Base-by-base conservation (phyloP, 1,139 yeast species). In the Nakaseomyces glabratus region DNA sequence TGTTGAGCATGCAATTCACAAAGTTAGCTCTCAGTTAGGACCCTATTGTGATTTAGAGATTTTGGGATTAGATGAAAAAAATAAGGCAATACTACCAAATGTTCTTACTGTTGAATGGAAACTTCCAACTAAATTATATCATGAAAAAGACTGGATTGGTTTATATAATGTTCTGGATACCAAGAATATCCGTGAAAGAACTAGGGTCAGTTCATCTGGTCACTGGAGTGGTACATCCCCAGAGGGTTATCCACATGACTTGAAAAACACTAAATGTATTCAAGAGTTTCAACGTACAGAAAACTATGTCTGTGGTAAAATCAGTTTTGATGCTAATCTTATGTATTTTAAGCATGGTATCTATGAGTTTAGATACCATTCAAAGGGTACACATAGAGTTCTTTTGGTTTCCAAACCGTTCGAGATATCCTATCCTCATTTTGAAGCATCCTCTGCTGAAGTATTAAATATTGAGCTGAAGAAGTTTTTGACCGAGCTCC, bases 321-420 rank as follows among this genome's bases (percentile, higher is more conserved):
- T 73, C 9, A 60, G 50, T 6, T 82, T 82, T 48, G 58, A 62
- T 8, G 67, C 68, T 7, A 66, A 68, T 7, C 60, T 68, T 33
- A 59, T 79, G 31, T 69, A 69, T 48, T 80, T 82, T 76, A 80
- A 77, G 46, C 73, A 70, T 36, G 94, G 94, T 0, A 65, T 74
- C 26, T 82, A 76, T 57, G 93, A 82, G 57, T 69, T 82, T 49
- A 68, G 94, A 56, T 81, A 80, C 49, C 93, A 84, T 52, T 65
- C 71, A 35, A 71, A 69, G 35, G 76, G 75, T 18, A 72, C 76
- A 41, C 94, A 84, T 54, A 80, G 75, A 42, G 93, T 82, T 19
- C 65, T 78, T 23, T 68, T 70, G 39, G 68, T 76, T 32, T 75
- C 90, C 0, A 69, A 67, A 40, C 86, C 90, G n/a, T 79, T 82